Conservation (phyloP, 2,329 filamentous ascomycete species). For the Capronia americana region DNA sequence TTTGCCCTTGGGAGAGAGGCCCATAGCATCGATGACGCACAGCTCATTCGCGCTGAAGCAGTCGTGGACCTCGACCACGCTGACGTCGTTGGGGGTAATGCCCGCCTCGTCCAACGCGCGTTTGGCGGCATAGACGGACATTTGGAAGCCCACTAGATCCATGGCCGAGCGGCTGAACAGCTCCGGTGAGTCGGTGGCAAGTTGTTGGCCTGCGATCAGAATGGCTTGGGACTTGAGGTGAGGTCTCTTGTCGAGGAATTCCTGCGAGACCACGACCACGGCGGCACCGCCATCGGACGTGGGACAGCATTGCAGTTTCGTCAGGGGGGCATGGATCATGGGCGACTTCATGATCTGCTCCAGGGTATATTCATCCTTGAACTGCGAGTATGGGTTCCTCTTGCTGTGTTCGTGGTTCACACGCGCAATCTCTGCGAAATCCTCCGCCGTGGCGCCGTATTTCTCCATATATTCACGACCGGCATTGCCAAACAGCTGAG, state of each 20-base stretch:
- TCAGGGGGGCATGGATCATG: conserved; percentile 84
- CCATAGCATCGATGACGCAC: conserved; percentile 85
- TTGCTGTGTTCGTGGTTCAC: conserved; percentile 92
- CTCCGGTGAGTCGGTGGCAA: conserved; percentile 81
- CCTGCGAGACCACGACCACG: conserved; percentile 84
- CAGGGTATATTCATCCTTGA: conserved; percentile 86
- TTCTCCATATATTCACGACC: conserved; percentile 95
- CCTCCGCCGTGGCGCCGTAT: conserved; percentile 81
- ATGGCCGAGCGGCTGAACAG: conserved; percentile 83
- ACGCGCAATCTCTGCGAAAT: conserved; percentile 94
- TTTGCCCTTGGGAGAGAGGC: conserved; percentile 77
- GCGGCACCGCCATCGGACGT: conserved; percentile 93
- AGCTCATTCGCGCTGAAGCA: conserved; percentile 97
- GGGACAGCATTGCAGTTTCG: conserved; percentile 98
- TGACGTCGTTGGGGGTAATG: conserved; percentile 69
- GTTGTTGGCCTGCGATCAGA: conserved; percentile 82
- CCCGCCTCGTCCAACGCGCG: conserved; percentile 77
- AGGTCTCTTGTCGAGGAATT: conserved; percentile 83
- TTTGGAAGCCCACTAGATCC: conserved; percentile 87
- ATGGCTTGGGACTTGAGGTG: conserved; percentile 84
- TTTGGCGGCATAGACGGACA: conserved; percentile 74
- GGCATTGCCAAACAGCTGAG: conserved; percentile 95
- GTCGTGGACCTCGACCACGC: conserved; percentile 92
- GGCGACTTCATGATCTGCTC: conserved; percentile 79
- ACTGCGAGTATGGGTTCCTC: conserved; percentile 97